Evolutionary conservation across 306 rosid genomes (phyloP).

Genomic region (Begonia loranthoides): DNA sequence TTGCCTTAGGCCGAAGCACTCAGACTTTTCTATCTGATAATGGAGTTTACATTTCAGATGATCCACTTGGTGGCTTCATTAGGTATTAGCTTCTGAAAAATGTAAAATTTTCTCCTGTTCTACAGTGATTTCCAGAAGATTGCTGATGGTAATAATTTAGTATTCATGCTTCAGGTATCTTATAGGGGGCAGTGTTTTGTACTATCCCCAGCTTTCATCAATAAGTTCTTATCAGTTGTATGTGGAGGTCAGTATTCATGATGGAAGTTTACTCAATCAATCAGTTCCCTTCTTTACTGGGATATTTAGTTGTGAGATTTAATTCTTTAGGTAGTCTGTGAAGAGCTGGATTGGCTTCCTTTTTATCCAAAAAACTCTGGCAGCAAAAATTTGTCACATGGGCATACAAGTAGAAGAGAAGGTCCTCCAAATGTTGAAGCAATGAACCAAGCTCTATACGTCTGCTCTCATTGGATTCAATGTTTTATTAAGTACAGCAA

Average conservation of each 20-base stretch:
- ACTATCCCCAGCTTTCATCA: conserved; percentile 93
- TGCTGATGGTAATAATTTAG: conserved; percentile 14
- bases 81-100: conserved; percentile 36
- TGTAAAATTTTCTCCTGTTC: conserved; percentile 8
- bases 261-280: conserved; percentile 7
- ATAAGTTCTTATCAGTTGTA: conserved; percentile 91
- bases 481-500: conserved; percentile 86
- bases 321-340: conserved; percentile 79
- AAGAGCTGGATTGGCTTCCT: conserved; percentile 97
- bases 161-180: conserved; percentile 53
- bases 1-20: conserved; percentile 87
- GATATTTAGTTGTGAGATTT: conserved; percentile 13
- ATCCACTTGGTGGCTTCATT: conserved; percentile 66
- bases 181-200: conserved; percentile 88
- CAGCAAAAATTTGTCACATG: conserved; percentile 37
- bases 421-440: conserved; percentile 81
- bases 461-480: conserved; percentile 91
- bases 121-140: conserved; percentile 14
- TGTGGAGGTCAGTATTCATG: conserved; percentile 70
- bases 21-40: conserved; percentile 63
- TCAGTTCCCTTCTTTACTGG: conserved; percentile 13
- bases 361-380: conserved; percentile 64
- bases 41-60: conserved; percentile 56
- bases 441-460: conserved; percentile 52
- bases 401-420: conserved; percentile 52